Evolutionary conservation across 805 yeast species (phyloP), one percentile per base, ranked within the genome.

Genomic region (Candida montana): DNA sequence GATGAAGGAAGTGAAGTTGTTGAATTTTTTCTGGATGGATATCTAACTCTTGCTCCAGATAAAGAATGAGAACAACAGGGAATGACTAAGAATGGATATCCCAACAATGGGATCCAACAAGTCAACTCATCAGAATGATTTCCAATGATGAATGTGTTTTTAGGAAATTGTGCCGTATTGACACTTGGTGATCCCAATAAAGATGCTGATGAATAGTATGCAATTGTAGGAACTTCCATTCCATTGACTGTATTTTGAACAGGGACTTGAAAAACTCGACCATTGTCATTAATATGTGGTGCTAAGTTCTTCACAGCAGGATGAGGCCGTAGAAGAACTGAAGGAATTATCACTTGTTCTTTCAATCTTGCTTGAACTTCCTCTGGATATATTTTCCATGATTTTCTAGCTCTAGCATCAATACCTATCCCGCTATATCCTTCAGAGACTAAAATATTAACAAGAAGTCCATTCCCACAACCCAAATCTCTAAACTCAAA

Each of bases 121-220:
- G 97, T 90, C 42, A 91, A 70, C 58, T 91, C 98, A 59, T 91
- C 98, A 1, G 95, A 85, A 57, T 91, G 98, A 58, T 91, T 91
- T 1, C 98, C 98, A 34, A 91, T 89, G 28, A 90, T 63, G 54
- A 91, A 91, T 0, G 95, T 82, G 51, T 82, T 74, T 18, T 65
- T 58, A 0, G 87, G 81, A 47, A 83, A 84, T 37, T 80, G 83
- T 1, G 82, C 79, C 3, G 79, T 72, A 42, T 83, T 78, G 13
- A 77, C 78, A 37, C 65, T 72, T 44, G 65, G 72, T 17, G 84
- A 77, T 29, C 68, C 61, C 15, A 81, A 57, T 24, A 84, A 46
- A 41, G 42, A 62, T 39, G 55, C 65, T 52, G 48, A 67, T 47
- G 43, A 67, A 52, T 78, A 80, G 46, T 70, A 74, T 34, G 74